phyloP scores from a whole-genome alignment of 495 filamentous ascomycete species.

The Sporormia fimetaria region DNA sequence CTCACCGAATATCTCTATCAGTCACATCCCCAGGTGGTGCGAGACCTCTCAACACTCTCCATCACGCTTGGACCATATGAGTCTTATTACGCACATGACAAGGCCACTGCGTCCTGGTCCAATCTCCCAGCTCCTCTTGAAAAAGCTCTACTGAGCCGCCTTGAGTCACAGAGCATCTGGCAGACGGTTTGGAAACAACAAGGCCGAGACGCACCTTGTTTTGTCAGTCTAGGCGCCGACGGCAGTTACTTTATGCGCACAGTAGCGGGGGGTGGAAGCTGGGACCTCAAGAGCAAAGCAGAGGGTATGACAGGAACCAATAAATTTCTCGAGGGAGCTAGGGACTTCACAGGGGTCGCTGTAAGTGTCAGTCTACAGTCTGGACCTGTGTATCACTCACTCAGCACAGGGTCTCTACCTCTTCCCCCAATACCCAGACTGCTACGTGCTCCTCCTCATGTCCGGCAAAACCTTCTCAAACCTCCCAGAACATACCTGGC shows the following conservation, averaged over 20 bases:
- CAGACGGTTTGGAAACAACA: constrained; percentile 16
- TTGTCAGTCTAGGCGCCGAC: constrained; percentile 21
- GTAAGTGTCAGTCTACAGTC: constrained; percentile 1
- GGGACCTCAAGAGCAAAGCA: constrained; percentile 18
- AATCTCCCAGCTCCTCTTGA: constrained; percentile 20
- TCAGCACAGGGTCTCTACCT: constrained; percentile 18
- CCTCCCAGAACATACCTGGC: constrained; percentile 22
- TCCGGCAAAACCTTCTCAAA: constrained; percentile 23
- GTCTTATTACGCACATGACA: constrained; percentile 23
- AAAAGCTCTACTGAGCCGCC: constrained; percentile 11
- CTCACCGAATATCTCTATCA: constrained; percentile 22
- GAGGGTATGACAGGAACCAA: constrained; percentile 22
- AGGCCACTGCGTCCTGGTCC: constrained; percentile 13
- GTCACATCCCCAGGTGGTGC: constrained; percentile 12
- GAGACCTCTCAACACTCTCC: constrained; percentile 20
- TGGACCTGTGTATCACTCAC: neutral
- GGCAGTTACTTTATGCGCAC: constrained; percentile 23
- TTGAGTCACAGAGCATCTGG: constrained; percentile 6
- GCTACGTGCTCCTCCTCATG: constrained; percentile 19
- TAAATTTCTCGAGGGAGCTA: constrained; percentile 14
- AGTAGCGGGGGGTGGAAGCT: constrained; percentile 17
- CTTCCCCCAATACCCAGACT: constrained; percentile 15
- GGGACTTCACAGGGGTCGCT: constrained; percentile 15
- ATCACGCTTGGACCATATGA: constrained; percentile 20
- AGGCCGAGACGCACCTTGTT: constrained; percentile 16